A percentile compares a stretch with the other conserved stretches of the same genome.
Conservation (phyloP, 352 stramenopile genomes). For the Phytophthora constricta region DNA sequence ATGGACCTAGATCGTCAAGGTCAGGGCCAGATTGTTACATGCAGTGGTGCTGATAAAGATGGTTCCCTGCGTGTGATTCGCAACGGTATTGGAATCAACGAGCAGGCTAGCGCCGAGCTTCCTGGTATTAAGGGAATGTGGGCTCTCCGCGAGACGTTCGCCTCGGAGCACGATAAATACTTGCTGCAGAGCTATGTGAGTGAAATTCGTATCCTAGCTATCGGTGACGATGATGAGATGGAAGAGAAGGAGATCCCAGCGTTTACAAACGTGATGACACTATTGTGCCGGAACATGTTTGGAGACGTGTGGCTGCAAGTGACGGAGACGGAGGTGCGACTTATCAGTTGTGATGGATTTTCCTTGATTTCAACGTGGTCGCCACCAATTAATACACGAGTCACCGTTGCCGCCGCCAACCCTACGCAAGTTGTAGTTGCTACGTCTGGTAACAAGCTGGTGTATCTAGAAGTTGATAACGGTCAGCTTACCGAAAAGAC, state of each 20-base stretch:
- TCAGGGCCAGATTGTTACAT: conserved; percentile 97
- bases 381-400: conserved; percentile 62
- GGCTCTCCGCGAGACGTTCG: conserved; percentile 89
- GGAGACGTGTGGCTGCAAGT: conserved; percentile 93
- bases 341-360: conserved; percentile 83
- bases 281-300: conserved; percentile 94
- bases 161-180: conserved; percentile 93
- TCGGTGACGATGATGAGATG: conserved; percentile 91
- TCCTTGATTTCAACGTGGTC: conserved; percentile 78
- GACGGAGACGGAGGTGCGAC: conserved; percentile 91
- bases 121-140: conserved; percentile 98
- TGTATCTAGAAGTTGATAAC: conserved; percentile 89
- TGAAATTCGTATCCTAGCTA: conserved; percentile 96
- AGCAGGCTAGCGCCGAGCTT: conserved; percentile 95
- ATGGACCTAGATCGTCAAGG: conserved; percentile 94
- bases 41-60: conserved; percentile 95
- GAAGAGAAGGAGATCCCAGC: conserved; percentile 91
- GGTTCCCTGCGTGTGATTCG: conserved; percentile 97
- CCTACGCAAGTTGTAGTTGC: conserved; percentile 94
- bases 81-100: conserved; percentile 99
- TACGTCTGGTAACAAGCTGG: conserved; percentile 88
- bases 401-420: conserved; percentile 89
- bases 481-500: conserved; percentile 65
- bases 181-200: conserved; percentile 96
- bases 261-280: conserved; percentile 89